Evolutionary conservation across 257 asterid species (phyloP).

Genomic region (Nicotiana undulata): DNA sequence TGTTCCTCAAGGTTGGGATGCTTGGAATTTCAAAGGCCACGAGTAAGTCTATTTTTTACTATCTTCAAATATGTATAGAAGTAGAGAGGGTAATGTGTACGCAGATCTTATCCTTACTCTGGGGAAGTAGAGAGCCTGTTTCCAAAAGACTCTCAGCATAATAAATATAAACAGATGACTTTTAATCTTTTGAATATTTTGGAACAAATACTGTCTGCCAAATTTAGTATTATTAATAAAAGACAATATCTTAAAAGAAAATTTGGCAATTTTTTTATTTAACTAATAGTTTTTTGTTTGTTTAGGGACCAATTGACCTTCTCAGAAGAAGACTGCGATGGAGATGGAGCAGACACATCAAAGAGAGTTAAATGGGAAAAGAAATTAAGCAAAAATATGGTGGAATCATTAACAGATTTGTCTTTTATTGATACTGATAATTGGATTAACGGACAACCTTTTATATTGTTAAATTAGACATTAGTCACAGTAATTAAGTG

Average conservation of each 20-base stretch:
- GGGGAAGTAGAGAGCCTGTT: too few relatives aligned
- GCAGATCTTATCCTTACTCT: too few relatives aligned
- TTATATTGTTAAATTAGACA: background rate
- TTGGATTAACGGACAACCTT: slow-evolving; percentile 39
- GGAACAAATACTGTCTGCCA: background rate
- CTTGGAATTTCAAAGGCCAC: slow-evolving; percentile 8
- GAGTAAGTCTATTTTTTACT: background rate
- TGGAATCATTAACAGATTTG: slow-evolving; percentile 22
- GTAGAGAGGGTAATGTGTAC: too few relatives aligned
- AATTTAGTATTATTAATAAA: too few relatives aligned
- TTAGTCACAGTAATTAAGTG: background rate
- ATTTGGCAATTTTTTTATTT: background rate
- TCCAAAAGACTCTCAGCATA: too few relatives aligned
- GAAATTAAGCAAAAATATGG: background rate
- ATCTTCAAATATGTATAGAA: too few relatives aligned
- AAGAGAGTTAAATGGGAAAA: slow-evolving; percentile 42
- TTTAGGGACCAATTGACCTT: slow-evolving; percentile 7
- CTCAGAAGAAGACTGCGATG: slow-evolving; percentile 12
- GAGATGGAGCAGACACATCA: slow-evolving; percentile 11
- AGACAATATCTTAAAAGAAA: too few relatives aligned
- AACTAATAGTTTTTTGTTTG: background rate
- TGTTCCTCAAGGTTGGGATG: slow-evolving; percentile 15
- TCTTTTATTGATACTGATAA: slow-evolving; percentile 41
- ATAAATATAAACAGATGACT: too few relatives aligned
- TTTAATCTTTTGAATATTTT: background rate